These are phyloP conservation scores for Fraxinus xanthoxyloides DNA, from an alignment of 305 asterid genomes.

Conservation along the genomic window DNA sequence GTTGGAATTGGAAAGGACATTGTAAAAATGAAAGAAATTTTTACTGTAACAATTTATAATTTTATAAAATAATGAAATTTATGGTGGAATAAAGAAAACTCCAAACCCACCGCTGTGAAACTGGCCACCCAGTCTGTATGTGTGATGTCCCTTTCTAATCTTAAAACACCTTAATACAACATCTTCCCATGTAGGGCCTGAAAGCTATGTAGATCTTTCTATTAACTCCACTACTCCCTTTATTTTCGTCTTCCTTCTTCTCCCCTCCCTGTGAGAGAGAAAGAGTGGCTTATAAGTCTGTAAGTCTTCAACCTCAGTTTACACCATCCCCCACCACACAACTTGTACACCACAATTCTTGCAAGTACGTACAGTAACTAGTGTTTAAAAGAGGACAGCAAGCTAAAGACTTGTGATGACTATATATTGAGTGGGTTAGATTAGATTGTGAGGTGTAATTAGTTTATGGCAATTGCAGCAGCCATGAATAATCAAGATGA, in stretches of 20 bases:
- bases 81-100: constrained; percentile 46
- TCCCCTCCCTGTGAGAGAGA: neutral
- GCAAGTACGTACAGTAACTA: neutral
- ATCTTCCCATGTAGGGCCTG: constrained; percentile 56
- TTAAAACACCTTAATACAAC: constrained; percentile 45
- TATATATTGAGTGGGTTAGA: neutral
- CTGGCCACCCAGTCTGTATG: constrained; percentile 61
- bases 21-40: neutral
- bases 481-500: constrained; percentile 41
- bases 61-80: constrained; percentile 16
- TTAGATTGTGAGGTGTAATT: neutral
- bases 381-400: neutral
- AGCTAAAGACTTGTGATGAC: neutral
- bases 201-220: constrained; percentile 51
- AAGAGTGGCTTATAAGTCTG: neutral
- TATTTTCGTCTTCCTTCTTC: neutral
- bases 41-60: neutral
- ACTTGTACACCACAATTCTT: constrained; percentile 17
- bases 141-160: constrained; percentile 69
- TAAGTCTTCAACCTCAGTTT: neutral
- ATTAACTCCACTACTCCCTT: constrained; percentile 31
- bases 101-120: constrained; percentile 70
- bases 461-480: constrained; percentile 53
- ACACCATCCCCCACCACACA: constrained; percentile 6
- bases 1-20: neutral